These are phyloP conservation scores for Citrus unshiu DNA, from an alignment of 345 rosid genomes.

Conservation along the genomic window DNA sequence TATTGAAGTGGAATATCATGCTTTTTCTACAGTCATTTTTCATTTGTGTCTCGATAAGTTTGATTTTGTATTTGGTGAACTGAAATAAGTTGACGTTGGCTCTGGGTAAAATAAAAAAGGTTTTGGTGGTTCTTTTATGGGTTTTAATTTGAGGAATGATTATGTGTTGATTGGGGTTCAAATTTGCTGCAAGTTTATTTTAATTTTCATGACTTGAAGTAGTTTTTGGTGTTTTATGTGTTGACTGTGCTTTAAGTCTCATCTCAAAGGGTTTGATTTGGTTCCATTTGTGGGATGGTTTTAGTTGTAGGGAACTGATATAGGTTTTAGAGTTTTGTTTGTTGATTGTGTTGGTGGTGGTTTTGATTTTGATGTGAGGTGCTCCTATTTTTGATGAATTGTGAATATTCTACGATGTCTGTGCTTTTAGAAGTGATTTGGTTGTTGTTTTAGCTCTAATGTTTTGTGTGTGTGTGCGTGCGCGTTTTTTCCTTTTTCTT, in stretches of 20 bases:
- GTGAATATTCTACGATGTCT: not conserved
- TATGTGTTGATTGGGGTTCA: not conserved
- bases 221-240: not conserved
- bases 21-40: not conserved
- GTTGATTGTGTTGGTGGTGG: not conserved
- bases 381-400: not conserved
- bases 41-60: not conserved
- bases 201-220: conserved; percentile 3
- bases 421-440: not conserved
- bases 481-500: no score
- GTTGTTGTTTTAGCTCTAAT: not conserved
- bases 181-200: not conserved
- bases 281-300: not conserved
- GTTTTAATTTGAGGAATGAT: conserved; percentile 6
- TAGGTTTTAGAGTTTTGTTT: not conserved
- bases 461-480: not conserved
- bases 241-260: not conserved
- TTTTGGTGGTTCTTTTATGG: conserved; percentile 5
- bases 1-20: not conserved
- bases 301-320: not conserved
- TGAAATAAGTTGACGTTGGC: not conserved
- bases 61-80: not conserved
- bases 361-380: not conserved
- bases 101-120: not conserved
- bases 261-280: not conserved